A percentile compares a stretch with the other conserved stretches of the same genome.
These are phyloP conservation scores for Trichosporon sp. DNA, from an alignment of 1,284 basidiomycete genomes.

Conservation along the genomic window DNA sequence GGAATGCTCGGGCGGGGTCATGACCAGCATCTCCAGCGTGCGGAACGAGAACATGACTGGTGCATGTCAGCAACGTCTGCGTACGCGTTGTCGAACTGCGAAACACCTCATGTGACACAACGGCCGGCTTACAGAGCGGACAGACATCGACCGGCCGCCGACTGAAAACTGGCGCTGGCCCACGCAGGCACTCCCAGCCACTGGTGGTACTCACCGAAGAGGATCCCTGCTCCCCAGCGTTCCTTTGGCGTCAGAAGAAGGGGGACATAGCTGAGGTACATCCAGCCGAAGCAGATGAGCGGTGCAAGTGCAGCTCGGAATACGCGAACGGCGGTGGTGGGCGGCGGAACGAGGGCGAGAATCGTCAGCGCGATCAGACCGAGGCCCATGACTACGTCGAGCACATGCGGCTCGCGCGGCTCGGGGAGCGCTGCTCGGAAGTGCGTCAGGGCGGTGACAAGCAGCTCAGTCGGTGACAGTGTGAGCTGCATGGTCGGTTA, in stretches of 20 bases:
- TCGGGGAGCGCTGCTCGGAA: constrained; percentile 28
- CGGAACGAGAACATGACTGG: constrained; percentile 32
- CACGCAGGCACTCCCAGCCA: neutral
- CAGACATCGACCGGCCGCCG: neutral
- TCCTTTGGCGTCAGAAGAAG: constrained; percentile 32
- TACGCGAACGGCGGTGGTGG: constrained; percentile 37
- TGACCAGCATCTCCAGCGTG: constrained; percentile 40
- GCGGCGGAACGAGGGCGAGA: constrained; percentile 33
- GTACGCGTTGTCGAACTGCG: neutral
- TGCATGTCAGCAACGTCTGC: neutral
- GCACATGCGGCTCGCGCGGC: constrained; percentile 18
- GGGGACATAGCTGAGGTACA: constrained; percentile 32
- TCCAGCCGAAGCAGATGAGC: constrained; percentile 29
- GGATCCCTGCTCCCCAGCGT: constrained; percentile 38
- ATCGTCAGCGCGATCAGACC: constrained; percentile 25
- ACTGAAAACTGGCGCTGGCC: neutral
- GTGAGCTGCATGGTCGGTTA: constrained; percentile 1
- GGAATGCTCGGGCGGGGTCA: constrained; percentile 47
- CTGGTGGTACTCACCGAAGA: constrained; percentile 7
- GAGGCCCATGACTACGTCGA: constrained; percentile 25
- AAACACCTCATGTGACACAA: neutral
- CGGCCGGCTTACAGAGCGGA: neutral
- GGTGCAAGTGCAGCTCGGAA: constrained; percentile 39
- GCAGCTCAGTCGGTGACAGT: constrained; percentile 11
- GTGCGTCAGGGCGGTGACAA: constrained; percentile 13